phyloP scores from a whole-genome alignment of 495 filamentous ascomycete genomes.

The Lasiosphaeria miniovina region DNA sequence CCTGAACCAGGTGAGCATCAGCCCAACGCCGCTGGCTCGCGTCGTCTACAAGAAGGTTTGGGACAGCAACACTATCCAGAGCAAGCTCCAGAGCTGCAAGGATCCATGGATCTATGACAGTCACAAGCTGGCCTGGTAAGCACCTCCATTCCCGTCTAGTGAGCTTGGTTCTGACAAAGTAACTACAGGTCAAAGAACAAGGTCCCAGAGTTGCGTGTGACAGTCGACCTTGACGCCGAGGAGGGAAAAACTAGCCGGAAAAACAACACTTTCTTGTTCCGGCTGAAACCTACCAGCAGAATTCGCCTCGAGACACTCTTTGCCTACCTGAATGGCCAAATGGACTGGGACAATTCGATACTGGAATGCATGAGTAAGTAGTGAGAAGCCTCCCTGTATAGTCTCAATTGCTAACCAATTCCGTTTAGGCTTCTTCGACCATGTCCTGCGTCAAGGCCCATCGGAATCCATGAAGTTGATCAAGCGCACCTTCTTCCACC shows the following conservation, averaged over 20 bases:
- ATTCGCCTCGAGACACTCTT: slow-evolving; percentile 64
- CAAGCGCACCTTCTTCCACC: slow-evolving; percentile 77
- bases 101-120: slow-evolving; percentile 72
- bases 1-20: slow-evolving; percentile 56
- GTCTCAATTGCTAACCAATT: slow-evolving; percentile 3
- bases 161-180: slow-evolving; percentile 19
- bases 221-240: slow-evolving; percentile 66
- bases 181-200: slow-evolving; percentile 35
- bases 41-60: slow-evolving; percentile 68
- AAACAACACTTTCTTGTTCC: slow-evolving; percentile 54
- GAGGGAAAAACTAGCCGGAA: slow-evolving; percentile 37
- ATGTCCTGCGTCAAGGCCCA: slow-evolving; percentile 75
- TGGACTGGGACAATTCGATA: slow-evolving; percentile 57
- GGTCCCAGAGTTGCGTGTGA: slow-evolving; percentile 42
- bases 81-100: slow-evolving; percentile 39
- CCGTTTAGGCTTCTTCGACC: slow-evolving; percentile 66
- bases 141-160: slow-evolving; percentile 6
- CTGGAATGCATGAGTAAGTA: slow-evolving; percentile 69
- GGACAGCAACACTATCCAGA: slow-evolving; percentile 58
- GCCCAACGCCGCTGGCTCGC: slow-evolving; percentile 58
- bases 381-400: too few relatives aligned
- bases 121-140: slow-evolving; percentile 73
- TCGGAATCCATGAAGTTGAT: slow-evolving; percentile 60
- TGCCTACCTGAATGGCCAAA: slow-evolving; percentile 59
- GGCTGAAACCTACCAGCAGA: slow-evolving; percentile 53